Conservation (phyloP, 2,329 filamentous ascomycete genomes). For the Kalmusia sp. region DNA sequence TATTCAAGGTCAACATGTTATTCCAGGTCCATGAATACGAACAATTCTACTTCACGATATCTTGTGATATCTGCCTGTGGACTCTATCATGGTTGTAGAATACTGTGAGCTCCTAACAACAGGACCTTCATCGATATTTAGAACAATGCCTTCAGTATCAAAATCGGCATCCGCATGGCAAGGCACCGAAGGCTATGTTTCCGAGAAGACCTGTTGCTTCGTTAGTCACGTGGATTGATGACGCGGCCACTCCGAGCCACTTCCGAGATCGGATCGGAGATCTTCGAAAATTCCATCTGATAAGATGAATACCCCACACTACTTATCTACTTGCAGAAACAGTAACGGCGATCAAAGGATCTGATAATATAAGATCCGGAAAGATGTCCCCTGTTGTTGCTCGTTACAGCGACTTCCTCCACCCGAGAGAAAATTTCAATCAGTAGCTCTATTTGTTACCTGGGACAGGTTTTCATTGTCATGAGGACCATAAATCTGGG, state of each 20-base stretch:
- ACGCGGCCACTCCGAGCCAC: neutral
- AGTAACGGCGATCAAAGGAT: neutral
- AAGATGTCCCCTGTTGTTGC: neutral
- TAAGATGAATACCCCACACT: constrained; percentile 1
- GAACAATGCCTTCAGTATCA: too few species aligned
- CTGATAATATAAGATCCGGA: neutral
- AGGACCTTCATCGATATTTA: too few species aligned
- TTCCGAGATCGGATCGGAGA: neutral
- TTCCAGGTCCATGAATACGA: too few species aligned
- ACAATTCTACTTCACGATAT: too few species aligned
- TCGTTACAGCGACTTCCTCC: neutral
- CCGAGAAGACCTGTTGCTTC: too few species aligned
- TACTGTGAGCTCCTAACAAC: too few species aligned
- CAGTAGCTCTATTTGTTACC: neutral
- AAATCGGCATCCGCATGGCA: too few species aligned
- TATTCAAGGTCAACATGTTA: too few species aligned
- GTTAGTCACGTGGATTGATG: neutral
- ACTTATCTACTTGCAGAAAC: neutral
- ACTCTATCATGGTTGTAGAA: too few species aligned
- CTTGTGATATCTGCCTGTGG: too few species aligned
- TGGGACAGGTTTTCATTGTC: neutral
- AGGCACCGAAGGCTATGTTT: too few species aligned
- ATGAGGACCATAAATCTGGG: neutral
- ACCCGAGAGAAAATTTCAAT: neutral
- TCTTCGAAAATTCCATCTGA: neutral